These are phyloP conservation scores for Fusarium tricinctum DNA, from an alignment of 2,329 filamentous ascomycete species.

Conservation along the genomic window DNA sequence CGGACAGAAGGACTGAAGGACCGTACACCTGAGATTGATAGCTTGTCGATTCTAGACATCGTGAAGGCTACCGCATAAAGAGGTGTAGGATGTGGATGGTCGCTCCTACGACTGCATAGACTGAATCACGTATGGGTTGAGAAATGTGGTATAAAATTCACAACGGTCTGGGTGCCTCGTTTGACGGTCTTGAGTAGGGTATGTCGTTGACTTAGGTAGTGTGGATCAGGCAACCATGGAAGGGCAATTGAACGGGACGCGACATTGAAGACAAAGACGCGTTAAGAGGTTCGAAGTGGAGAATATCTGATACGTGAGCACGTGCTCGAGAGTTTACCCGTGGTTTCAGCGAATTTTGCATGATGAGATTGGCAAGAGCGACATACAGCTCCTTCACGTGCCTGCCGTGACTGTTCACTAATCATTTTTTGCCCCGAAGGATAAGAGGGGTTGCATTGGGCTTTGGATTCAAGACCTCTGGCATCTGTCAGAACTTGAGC, in stretches of 20 bases:
- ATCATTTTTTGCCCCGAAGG: slow-evolving; percentile 3
- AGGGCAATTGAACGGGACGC: slow-evolving; percentile 27
- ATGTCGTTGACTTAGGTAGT: slow-evolving; percentile 4
- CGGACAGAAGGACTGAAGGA: slow-evolving; percentile 84
- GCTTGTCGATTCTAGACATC: slow-evolving; percentile 88
- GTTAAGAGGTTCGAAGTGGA: slow-evolving; percentile 17
- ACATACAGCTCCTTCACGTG: background rate
- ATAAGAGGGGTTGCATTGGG: too few species aligned
- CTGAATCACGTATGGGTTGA: slow-evolving; percentile 8
- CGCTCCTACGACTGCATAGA: background rate
- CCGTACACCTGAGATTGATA: slow-evolving; percentile 85
- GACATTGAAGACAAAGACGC: slow-evolving; percentile 27
- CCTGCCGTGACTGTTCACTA: slow-evolving; percentile 35
- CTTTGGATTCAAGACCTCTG: too few species aligned
- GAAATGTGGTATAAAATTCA: slow-evolving; percentile 1
- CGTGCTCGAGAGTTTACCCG: slow-evolving; percentile 27
- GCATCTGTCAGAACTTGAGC: background rate
- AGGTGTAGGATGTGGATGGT: background rate
- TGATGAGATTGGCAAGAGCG: background rate
- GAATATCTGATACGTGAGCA: slow-evolving; percentile 34
- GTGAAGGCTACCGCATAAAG: slow-evolving; percentile 42
- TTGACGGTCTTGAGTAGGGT: background rate
- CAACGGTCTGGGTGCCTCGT: background rate
- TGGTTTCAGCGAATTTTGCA: slow-evolving; percentile 5
- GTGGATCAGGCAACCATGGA: slow-evolving; percentile 27